Evolutionary conservation across 129 eudicot species (phyloP), one percentile per base, ranked within the genome.

Genomic region (Centella asiatica): DNA sequence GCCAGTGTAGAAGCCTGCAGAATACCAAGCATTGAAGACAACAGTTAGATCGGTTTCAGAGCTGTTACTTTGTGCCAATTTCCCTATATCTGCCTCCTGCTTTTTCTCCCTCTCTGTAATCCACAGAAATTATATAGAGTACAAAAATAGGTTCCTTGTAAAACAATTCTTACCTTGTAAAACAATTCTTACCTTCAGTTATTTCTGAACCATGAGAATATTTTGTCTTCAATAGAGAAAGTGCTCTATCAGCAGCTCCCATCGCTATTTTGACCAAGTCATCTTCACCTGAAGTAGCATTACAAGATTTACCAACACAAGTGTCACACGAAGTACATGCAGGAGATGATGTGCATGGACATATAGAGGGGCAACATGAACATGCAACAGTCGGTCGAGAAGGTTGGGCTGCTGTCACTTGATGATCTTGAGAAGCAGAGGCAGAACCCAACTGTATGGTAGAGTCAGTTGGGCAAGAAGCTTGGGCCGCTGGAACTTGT

Each of bases 1-100:
- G 76, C 95, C 89, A 62, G 97, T 90, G 64, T 81, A 77, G 69
- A 90, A 77, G 22, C 95, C 97, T 4, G 95, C 95, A 76, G 86
- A 76, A 71, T 86, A 90, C 95, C 97, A 90, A 29, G 97, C 89
- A 69, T 81, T 79, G 37, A 86, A 44, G 1, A 90, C 89, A 71
- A 31, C 88, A 33, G 75, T 72, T 57, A 86, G 85, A 77, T 83
- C 95, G 15, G 95, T 85, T 29, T 64, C 64, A 40, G 80, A 62
- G 33, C 69, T 58, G 55, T 53, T 60, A 54, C 58, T 60, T 72
- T 71, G 68, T 23, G 36, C 49, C 57, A 11, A 24, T 26, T 44
- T 57, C 42, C 22, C 51, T 4, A 29, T 23, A 23, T 67, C 64
- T 11, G 44, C 48, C 68, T 62, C 78, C 19, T 50, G 52, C 66